These are phyloP conservation scores for Colletotrichum falcatum DNA, from an alignment of 2,329 filamentous ascomycete species.

Conservation along the genomic window DNA sequence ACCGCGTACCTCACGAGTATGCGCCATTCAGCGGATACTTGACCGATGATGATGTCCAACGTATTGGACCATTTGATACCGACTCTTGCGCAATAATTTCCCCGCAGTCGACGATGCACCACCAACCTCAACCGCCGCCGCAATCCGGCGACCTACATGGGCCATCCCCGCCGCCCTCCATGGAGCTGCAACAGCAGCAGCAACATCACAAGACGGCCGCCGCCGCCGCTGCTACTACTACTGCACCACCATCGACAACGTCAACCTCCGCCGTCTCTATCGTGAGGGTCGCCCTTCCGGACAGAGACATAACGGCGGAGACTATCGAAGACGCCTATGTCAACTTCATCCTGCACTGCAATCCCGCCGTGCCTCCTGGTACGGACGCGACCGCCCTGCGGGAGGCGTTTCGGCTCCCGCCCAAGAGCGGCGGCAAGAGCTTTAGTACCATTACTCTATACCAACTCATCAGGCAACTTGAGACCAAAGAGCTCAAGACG, in stretches of 20 bases:
- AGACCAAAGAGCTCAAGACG: conserved; percentile 87
- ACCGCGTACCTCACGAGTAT: conserved; percentile 26
- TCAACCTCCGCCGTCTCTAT: not conserved
- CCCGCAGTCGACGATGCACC: conserved; percentile 26
- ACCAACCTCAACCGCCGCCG: conserved; percentile 18
- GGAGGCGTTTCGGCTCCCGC: conserved; percentile 82
- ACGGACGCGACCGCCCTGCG: conserved; percentile 78
- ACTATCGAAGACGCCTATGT: conserved; percentile 87
- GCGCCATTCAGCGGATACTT: conserved; percentile 8
- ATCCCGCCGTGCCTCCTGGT: conserved; percentile 79
- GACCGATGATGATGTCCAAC: conserved; percentile 27
- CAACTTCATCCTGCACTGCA: conserved; percentile 89
- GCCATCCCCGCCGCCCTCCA: conserved; percentile 27
- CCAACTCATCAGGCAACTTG: conserved; percentile 81
- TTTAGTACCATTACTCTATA: conserved; percentile 85
- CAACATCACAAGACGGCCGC: not conserved
- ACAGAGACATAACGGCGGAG: conserved; percentile 73
- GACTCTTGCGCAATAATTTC: conserved; percentile 32
- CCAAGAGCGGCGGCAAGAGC: conserved; percentile 87
- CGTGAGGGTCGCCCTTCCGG: conserved; percentile 64
- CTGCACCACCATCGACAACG: not conserved
- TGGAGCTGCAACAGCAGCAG: not conserved
- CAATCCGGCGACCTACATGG: conserved; percentile 13
- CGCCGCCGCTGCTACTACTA: not conserved
- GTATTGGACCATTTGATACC: conserved; percentile 11